Base-by-base conservation (phyloP, 768 basidiomycete genomes). In the Glaciozyma antarctica region DNA sequence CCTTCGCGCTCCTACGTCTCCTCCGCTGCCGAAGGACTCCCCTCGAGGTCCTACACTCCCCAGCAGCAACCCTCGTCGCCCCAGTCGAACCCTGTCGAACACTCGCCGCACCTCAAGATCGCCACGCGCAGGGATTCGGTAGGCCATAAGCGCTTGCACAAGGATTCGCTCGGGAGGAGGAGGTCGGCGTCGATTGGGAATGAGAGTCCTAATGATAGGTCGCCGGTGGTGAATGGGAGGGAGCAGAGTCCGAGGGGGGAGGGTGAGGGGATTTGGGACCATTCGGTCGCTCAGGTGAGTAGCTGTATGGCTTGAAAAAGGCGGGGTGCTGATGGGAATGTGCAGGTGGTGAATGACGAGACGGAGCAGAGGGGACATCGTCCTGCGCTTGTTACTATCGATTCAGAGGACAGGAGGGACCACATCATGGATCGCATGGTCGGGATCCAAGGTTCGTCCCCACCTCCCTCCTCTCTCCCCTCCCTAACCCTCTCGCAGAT, bases 341-440 rank as follows among this genome's bases (percentile, higher is more conserved):
- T 5, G 38, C 38, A 58, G 30, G 58, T 59, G 28, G 58, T 59
- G 12, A 59, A 59, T 22, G 47, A 59, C 15, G 58, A 59, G 58
- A 59, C 58, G 30, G 45, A 24, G 3, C 58, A 59, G 6, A 26
- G 58, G 4, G 45, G 47, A 30, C 58, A 59, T 7, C 45, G 47
- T 4, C 58, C 58, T 15, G 45, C 19, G 47, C 34, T 59, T 21
- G 30, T 59, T 2, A 59, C 28, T 7, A 59, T 59, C 32, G 45
- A 47, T 6, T 32, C 28, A 12, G 58, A 59, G 44, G 41, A 59
- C 21, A 19, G 47, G 21, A 3, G 47, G 3, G 58, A 59, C 19
- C 38, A 41, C 38, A 41, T 41, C 38, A 41, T 41, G 38, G 38
- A 41, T 13, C 38, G 38, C 13, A 41, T 41, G 38, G 38, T 41